These are phyloP conservation scores for Fusarium pseudograminearum DNA, from an alignment of 2,329 filamentous ascomycete genomes.

Conservation along the genomic window DNA sequence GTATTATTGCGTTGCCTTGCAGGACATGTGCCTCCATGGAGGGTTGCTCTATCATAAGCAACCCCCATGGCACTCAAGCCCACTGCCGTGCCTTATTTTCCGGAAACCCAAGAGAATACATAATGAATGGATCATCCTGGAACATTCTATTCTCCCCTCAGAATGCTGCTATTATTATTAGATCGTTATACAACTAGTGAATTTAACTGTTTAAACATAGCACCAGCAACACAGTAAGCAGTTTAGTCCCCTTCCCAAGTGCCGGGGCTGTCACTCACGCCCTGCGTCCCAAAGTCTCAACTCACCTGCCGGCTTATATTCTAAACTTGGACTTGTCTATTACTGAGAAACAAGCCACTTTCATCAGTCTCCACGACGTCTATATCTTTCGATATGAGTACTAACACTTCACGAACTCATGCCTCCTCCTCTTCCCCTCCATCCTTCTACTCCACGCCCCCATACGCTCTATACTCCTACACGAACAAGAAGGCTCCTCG, in stretches of 20 bases:
- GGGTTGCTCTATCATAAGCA: not conserved
- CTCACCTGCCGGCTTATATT: slow-evolving; percentile 1
- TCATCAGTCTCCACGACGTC: slow-evolving; percentile 20
- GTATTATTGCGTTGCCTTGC: slow-evolving; percentile 1
- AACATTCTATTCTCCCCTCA: not conserved
- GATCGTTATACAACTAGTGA: not conserved
- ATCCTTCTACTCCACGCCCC: slow-evolving; percentile 24
- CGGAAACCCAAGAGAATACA: not conserved
- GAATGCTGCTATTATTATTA: not conserved
- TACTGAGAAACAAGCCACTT: not conserved
- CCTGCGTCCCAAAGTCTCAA: not conserved
- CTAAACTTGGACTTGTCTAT: slow-evolving; percentile 8
- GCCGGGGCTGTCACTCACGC: slow-evolving; percentile 12
- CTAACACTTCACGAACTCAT: slow-evolving; percentile 20
- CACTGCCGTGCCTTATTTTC: slow-evolving; percentile 4
- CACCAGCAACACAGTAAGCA: slow-evolving; percentile 23
- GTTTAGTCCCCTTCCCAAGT: slow-evolving; percentile 9
- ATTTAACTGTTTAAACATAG: not conserved
- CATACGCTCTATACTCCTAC: slow-evolving; percentile 37
- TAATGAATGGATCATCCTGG: slow-evolving; percentile 7
- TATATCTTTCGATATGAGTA: slow-evolving; percentile 21
- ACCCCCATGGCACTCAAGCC: not conserved
- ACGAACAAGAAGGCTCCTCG: slow-evolving; percentile 17
- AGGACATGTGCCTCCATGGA: not conserved
- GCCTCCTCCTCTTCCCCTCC: slow-evolving; percentile 23